Percentiles rank a stretch among this genome's conserved stretches.
These are phyloP conservation scores for Emmonsiellopsis sp. DNA, from an alignment of 2,329 filamentous ascomycete genomes.

Conservation along the genomic window DNA sequence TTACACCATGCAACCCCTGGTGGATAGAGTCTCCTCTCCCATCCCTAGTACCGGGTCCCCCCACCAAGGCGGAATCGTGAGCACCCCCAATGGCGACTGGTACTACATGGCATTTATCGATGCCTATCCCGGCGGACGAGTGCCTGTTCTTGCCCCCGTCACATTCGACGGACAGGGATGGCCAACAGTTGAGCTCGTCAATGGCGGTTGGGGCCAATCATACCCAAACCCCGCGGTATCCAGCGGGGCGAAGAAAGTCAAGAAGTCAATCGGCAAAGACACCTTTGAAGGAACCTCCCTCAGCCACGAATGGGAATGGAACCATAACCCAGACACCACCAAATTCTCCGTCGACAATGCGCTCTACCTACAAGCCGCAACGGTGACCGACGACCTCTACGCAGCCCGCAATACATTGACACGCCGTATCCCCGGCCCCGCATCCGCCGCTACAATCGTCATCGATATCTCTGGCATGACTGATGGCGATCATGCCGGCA, in stretches of 20 bases:
- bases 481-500: constrained; percentile 44
- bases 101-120: constrained; percentile 51
- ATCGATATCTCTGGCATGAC: constrained; percentile 42
- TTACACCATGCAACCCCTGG: constrained; percentile 39
- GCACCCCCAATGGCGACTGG: constrained; percentile 45
- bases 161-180: constrained; percentile 45
- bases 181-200: constrained; percentile 35
- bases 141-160: constrained; percentile 49
- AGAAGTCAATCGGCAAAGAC: constrained; percentile 33
- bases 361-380: constrained; percentile 40
- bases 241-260: constrained; percentile 13
- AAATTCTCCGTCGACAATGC: constrained; percentile 38
- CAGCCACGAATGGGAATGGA: constrained; percentile 49
- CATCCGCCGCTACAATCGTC: constrained; percentile 39
- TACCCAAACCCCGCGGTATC: constrained; percentile 28
- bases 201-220: constrained; percentile 39
- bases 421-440: constrained; percentile 31
- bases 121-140: constrained; percentile 46
- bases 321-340: constrained; percentile 48
- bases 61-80: constrained; percentile 49
- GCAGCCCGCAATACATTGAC: constrained; percentile 34
- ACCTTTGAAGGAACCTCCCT: constrained; percentile 36
- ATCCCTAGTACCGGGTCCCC: constrained; percentile 37
- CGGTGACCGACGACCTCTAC: constrained; percentile 43
- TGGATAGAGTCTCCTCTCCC: constrained; percentile 34